Evolutionary conservation across 257 asterid species (phyloP).

Genomic region (Cordia subcordata): DNA sequence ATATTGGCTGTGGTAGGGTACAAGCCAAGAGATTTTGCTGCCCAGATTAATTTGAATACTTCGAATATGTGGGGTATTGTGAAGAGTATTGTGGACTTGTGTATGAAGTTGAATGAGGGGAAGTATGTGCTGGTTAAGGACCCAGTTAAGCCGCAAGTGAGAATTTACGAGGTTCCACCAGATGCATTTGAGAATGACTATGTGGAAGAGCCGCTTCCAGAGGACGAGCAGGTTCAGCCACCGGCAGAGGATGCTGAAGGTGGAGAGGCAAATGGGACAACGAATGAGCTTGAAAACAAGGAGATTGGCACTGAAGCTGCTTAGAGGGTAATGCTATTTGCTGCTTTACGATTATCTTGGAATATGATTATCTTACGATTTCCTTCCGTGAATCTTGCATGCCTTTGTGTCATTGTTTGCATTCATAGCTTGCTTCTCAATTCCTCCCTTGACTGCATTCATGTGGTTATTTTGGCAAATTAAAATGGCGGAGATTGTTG

Average conservation of each 20-base stretch:
- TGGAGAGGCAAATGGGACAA: constrained; percentile 37
- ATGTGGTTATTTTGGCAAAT: no score
- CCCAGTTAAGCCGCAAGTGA: constrained; percentile 90
- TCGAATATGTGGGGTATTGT: constrained; percentile 99
- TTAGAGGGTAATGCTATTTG: constrained; percentile 29
- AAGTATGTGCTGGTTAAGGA: constrained; percentile 96
- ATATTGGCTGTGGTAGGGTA: constrained; percentile 96
- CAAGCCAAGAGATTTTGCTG: constrained; percentile 84
- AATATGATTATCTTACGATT: no score
- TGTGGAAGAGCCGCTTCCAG: constrained; percentile 96
- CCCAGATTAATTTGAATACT: constrained; percentile 84
- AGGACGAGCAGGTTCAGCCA: constrained; percentile 98
- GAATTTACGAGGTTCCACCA: constrained; percentile 92
- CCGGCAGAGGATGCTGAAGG: constrained; percentile 66
- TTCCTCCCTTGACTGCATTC: no score
- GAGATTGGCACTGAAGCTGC: constrained; percentile 40
- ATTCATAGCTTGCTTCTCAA: no score
- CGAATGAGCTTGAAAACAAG: constrained; percentile 44
- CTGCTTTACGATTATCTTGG: not conserved
- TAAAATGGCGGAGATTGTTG: no score
- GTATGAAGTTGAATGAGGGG: constrained; percentile 94
- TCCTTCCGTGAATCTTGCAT: no score
- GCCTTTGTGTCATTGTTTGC: no score
- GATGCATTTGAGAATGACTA: constrained; percentile 98
- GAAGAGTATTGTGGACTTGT: constrained; percentile 88